A percentile compares a stretch with the other conserved stretches of the same genome.
Conservation (phyloP, 257 asterid species). For the Nicotiana sylvestris region DNA sequence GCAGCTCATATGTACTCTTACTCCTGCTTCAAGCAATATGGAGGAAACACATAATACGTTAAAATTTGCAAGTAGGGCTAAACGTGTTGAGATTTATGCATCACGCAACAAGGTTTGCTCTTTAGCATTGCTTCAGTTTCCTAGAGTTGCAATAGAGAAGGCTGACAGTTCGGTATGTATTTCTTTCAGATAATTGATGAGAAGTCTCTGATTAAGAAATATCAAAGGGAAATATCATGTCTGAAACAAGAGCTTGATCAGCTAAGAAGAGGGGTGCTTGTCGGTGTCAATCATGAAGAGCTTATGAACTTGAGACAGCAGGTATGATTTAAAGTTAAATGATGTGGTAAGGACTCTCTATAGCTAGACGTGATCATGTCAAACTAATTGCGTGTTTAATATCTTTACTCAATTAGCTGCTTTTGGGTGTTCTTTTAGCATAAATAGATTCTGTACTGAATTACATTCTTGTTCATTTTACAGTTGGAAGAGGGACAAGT, state of each 20-base stretch:
- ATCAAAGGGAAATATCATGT: conserved; percentile 88
- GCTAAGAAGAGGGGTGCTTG: conserved; percentile 70
- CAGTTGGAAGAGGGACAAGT: conserved; percentile 99
- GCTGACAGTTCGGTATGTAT: not conserved
- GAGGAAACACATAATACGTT: conserved; percentile 98
- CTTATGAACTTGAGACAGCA: conserved; percentile 71
- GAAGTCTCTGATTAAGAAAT: conserved; percentile 94
- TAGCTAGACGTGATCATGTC: not conserved
- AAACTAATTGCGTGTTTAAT: not conserved
- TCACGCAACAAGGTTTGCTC: conserved; percentile 80
- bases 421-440: not conserved
- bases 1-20: conserved; percentile 95
- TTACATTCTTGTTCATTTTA: not conserved
- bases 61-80: conserved; percentile 98
- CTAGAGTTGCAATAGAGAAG: conserved; percentile 1
- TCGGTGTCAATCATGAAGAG: conserved; percentile 81
- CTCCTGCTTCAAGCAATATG: conserved; percentile 98
- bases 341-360: not conserved
- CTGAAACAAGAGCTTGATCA: conserved; percentile 92
- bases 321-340: conserved; percentile 36
- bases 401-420: not conserved
- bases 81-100: conserved; percentile 87
- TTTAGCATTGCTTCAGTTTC: conserved; percentile 9
- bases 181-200: conserved; percentile 88
- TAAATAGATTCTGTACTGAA: not conserved